Evolutionary conservation across 2,329 filamentous ascomycete genomes (phyloP).

Genomic region (Emergomyces pasteurianus): DNA sequence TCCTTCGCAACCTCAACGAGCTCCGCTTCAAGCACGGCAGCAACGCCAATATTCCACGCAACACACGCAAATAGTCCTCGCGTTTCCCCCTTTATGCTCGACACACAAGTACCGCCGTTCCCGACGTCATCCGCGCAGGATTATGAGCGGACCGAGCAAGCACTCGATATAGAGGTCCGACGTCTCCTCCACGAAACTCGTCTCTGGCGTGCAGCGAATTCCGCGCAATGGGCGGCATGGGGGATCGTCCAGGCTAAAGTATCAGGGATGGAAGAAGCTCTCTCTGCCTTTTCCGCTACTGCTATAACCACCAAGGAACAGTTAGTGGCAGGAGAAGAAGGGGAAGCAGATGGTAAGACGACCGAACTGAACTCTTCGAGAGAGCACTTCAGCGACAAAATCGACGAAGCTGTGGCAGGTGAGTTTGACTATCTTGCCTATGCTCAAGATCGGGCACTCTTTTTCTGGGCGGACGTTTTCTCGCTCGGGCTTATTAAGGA

Average conservation of each 20-base stretch:
- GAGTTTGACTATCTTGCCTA: slow-evolving; percentile 92
- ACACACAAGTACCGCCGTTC: slow-evolving; percentile 51
- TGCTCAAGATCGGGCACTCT: slow-evolving; percentile 77
- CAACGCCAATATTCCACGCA: slow-evolving; percentile 19
- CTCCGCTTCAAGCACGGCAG: slow-evolving; percentile 23
- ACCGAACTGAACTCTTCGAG: not conserved
- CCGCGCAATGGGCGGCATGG: slow-evolving; percentile 88
- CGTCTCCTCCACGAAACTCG: slow-evolving; percentile 65
- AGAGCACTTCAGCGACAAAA: not conserved
- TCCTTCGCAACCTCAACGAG: slow-evolving; percentile 33
- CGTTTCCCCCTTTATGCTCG: slow-evolving; percentile 63
- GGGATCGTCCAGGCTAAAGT: slow-evolving; percentile 91
- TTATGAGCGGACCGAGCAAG: slow-evolving; percentile 51
- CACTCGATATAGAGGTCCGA: slow-evolving; percentile 54
- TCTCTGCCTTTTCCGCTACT: slow-evolving; percentile 9
- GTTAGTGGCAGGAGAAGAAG: not conserved
- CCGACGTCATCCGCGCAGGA: slow-evolving; percentile 38
- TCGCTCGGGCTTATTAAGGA: slow-evolving; percentile 59
- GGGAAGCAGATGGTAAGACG: not conserved
- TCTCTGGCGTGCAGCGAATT: slow-evolving; percentile 80
- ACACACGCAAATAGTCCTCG: slow-evolving; percentile 15
- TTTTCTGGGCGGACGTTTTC: slow-evolving; percentile 89
- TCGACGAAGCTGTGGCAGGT: slow-evolving; percentile 42
- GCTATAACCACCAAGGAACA: slow-evolving; percentile 13
- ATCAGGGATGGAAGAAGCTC: slow-evolving; percentile 50